phyloP scores from a whole-genome alignment of 768 basidiomycete genomes.

The Cystofilobasidium bisporidii region DNA sequence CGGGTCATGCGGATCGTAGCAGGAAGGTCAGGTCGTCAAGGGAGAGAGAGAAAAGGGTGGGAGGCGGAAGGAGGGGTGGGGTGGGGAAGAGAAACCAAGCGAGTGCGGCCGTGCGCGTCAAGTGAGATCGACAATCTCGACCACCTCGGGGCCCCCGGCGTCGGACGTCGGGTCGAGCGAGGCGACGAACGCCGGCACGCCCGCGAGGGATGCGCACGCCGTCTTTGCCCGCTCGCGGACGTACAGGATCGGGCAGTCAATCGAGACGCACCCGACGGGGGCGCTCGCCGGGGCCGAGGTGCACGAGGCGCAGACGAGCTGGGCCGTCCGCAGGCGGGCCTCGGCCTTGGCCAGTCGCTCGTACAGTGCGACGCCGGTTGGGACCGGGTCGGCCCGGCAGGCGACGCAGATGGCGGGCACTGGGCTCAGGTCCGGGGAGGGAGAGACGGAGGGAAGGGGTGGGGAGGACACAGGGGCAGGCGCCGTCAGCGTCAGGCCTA shows the following conservation, averaged over 20 bases:
- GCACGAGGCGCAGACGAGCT: slow-evolving; percentile 66
- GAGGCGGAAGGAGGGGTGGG: neutral
- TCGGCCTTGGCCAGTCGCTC: slow-evolving; percentile 52
- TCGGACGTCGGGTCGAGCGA: neutral
- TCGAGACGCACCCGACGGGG: slow-evolving; percentile 62
- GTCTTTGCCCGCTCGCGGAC: slow-evolving; percentile 50
- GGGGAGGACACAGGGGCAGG: neutral
- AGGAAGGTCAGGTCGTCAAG: neutral
- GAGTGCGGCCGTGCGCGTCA: neutral
- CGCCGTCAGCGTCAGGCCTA: neutral
- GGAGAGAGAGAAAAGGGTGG: neutral
- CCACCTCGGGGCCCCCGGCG: neutral
- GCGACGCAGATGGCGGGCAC: slow-evolving; percentile 49
- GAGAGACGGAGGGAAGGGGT: neutral
- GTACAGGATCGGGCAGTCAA: slow-evolving; percentile 79
- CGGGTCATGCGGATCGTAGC: neutral
- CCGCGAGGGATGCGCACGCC: slow-evolving; percentile 38
- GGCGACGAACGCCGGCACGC: slow-evolving; percentile 30
- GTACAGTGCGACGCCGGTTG: slow-evolving; percentile 52
- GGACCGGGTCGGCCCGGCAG: slow-evolving; percentile 49
- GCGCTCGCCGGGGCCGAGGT: slow-evolving; percentile 51
- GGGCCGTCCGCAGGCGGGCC: slow-evolving; percentile 49
- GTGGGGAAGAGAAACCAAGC: neutral
- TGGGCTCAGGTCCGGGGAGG: slow-evolving; percentile 1
- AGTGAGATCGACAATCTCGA: slow-evolving; percentile 1